Percentiles rank a stretch among this genome's conserved stretches.
Conservation (phyloP, 2,329 filamentous ascomycete species). For the Penicillium brasilianum region DNA sequence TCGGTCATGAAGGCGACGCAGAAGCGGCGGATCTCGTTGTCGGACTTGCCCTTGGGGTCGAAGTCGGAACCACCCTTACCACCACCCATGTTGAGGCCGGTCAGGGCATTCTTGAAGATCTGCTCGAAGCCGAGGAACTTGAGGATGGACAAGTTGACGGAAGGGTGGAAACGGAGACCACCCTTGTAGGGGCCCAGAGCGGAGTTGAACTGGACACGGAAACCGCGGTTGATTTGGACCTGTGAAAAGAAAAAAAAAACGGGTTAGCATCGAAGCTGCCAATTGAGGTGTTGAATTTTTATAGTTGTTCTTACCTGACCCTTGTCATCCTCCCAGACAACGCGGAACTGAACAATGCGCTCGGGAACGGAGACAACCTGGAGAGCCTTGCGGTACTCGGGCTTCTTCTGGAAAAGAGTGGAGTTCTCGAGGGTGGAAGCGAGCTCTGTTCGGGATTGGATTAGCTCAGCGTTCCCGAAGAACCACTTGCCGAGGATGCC, state of each 20-base stretch:
- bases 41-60: slow-evolving; percentile 97
- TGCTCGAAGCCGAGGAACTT: slow-evolving; percentile 99
- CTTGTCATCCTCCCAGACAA: slow-evolving; percentile 95
- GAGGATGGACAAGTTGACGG: slow-evolving; percentile 68
- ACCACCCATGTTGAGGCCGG: slow-evolving; percentile 93
- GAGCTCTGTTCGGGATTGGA: slow-evolving; percentile 68
- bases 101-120: slow-evolving; percentile 99
- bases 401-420: slow-evolving; percentile 89
- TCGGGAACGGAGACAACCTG: slow-evolving; percentile 88
- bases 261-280: too few relatives aligned
- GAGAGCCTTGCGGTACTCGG: slow-evolving; percentile 91
- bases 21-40: slow-evolving; percentile 97
- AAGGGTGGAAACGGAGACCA: slow-evolving; percentile 89
- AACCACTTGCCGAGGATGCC: slow-evolving; percentile 28
- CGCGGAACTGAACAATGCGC: slow-evolving; percentile 95
- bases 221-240: slow-evolving; percentile 91
- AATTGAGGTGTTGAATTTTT: too few relatives aligned
- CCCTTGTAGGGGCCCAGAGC: slow-evolving; percentile 98
- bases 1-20: slow-evolving; percentile 96
- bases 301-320: slow-evolving; percentile 55
- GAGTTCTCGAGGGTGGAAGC: slow-evolving; percentile 92
- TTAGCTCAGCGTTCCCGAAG: slow-evolving; percentile 24
- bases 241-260: slow-evolving; percentile 54
- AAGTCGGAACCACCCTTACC: slow-evolving; percentile 98
- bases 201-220: slow-evolving; percentile 98